These are phyloP conservation scores for Saturnispora kantuleensis DNA, from an alignment of 805 yeast species.

Conservation along the genomic window DNA sequence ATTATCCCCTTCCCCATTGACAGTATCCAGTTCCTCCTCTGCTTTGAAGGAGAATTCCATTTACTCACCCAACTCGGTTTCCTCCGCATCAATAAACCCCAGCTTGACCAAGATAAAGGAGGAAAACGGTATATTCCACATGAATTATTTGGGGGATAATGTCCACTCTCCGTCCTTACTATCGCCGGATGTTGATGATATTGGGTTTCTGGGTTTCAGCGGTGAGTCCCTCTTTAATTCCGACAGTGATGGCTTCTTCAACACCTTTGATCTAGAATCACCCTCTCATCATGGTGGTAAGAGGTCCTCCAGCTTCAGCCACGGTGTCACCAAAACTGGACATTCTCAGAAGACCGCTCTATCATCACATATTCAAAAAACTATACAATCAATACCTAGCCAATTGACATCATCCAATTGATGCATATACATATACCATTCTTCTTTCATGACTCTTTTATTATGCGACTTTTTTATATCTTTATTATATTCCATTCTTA, in stretches of 20 bases:
- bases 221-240: not conserved
- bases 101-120: constrained; percentile 17
- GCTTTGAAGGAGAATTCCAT: not conserved
- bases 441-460: too few species aligned
- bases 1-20: too few species aligned
- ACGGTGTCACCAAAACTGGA: not conserved
- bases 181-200: not conserved
- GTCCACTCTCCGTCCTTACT: not conserved
- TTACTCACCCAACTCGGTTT: not conserved
- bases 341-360: not conserved
- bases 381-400: not conserved
- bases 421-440: too few species aligned
- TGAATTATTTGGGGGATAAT: not conserved
- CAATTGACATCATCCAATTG: too few species aligned
- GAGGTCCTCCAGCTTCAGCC: not conserved
- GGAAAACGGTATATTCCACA: constrained; percentile 13
- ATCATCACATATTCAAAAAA: not conserved
- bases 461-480: too few species aligned
- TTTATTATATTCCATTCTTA: too few species aligned
- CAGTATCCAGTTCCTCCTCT: too few species aligned
- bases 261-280: not conserved
- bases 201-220: not conserved
- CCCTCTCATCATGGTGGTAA: not conserved
- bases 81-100: not conserved
- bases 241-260: not conserved